Evolutionary conservation across 371 early-diverging fungal genomes (phyloP), one percentile per base, ranked within the genome.

Genomic region (Dichotomocladium elegans): DNA sequence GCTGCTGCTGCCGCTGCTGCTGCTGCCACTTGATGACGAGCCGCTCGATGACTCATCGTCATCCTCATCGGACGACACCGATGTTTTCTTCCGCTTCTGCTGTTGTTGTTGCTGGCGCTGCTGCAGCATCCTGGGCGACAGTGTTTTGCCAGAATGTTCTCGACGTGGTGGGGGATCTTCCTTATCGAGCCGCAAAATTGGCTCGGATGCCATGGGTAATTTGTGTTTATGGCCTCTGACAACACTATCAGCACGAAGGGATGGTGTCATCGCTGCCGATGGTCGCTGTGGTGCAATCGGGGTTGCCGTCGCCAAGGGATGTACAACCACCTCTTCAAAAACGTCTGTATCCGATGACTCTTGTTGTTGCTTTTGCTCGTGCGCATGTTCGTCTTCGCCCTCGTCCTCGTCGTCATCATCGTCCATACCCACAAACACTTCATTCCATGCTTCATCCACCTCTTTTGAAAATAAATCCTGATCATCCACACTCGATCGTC

Each of bases 131-230:
- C n/a, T n/a, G n/a, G 35, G 12, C 10, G 46, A 37, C 15, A 34
- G 21, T 3, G 59, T 30, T 15, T 37, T 37, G 15, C 37, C 37
- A 41, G 28, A 17, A 48, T 41, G 41, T 6, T 43, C 47, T 29
- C 27, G 28, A 1, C 31, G 43, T 12, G 33, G 51, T 33, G 58
- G 40, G 17, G 44, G 33, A 8, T 42, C 46, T n/a, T n/a, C n/a
- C n/a, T n/a, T n/a, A 33, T 58, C 53, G 2, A 48, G 28, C 14
- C 48, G 47, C 10, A 47, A 37, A 25, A 58, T 58, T 6, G 59
- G 59, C 14, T 47, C 48, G 5, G 59, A 58, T 27, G 59, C 59
- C 53, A 58, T 52, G 26, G 52, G 47, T n/a, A 21, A 33, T 46
- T 52, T 52, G 7, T 53, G 48, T 35, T 48, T 30, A 19, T 21